These are phyloP conservation scores for Pascua guehoae DNA, from an alignment of 1,284 basidiomycete species.

Conservation along the genomic window DNA sequence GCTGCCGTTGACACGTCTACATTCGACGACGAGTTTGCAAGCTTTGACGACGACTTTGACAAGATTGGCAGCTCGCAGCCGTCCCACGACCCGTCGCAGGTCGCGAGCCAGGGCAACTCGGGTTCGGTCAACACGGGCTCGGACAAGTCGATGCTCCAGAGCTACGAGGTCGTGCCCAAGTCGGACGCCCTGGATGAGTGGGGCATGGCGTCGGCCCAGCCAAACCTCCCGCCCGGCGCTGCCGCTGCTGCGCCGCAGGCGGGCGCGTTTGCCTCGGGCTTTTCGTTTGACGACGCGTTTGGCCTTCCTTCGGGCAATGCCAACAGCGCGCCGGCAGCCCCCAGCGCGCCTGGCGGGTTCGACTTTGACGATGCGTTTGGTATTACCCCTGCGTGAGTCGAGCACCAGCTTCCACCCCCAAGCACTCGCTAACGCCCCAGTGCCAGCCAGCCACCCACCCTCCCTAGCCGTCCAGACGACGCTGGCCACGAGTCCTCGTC, in stretches of 20 bases:
- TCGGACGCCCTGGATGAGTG: constrained; percentile 23
- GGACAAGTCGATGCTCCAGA: constrained; percentile 26
- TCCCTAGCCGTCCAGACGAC: neutral
- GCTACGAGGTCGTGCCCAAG: constrained; percentile 39
- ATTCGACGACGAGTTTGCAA: constrained; percentile 49
- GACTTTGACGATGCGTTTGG: constrained; percentile 52
- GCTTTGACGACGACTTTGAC: constrained; percentile 53
- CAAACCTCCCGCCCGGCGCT: neutral
- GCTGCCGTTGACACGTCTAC: constrained; percentile 6
- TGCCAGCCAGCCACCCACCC: neutral
- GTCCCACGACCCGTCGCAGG: constrained; percentile 5
- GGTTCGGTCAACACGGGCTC: constrained; percentile 16
- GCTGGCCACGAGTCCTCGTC: neutral
- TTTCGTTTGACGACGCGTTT: constrained; percentile 5
- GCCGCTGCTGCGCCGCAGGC: constrained; percentile 12
- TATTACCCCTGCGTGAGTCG: neutral
- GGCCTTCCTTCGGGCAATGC: neutral
- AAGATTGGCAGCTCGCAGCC: constrained; percentile 10
- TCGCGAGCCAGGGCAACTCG: no score
- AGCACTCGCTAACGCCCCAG: no score
- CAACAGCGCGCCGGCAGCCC: no score
- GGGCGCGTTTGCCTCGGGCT: neutral
- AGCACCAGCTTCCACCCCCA: no score
- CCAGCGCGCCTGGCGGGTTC: neutral
- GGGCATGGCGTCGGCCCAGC: constrained; percentile 11